Evolutionary conservation across 2,329 filamentous ascomycete species (phyloP).

Genomic region (Diaporthe aspalathi): DNA sequence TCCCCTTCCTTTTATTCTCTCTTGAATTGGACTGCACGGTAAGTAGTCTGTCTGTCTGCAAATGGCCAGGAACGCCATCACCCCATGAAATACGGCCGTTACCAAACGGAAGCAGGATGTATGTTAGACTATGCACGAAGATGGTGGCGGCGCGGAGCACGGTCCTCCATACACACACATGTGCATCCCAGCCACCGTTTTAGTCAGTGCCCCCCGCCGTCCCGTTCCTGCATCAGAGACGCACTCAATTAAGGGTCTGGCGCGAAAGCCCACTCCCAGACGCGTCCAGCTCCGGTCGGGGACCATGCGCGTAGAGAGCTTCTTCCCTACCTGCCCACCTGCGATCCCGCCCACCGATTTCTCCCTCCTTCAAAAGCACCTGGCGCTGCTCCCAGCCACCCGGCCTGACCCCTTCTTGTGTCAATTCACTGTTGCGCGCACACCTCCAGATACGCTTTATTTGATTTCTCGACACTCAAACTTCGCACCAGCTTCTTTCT

Average conservation of each 20-base stretch:
- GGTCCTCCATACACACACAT: no score
- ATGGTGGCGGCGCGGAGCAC: constrained; percentile 12
- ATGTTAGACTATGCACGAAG: neutral
- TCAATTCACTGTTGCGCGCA: neutral
- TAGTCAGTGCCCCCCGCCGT: neutral
- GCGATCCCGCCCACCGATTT: constrained; percentile 1
- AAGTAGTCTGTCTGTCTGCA: neutral
- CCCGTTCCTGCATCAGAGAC: neutral
- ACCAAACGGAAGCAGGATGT: neutral
- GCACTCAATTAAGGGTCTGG: constrained; percentile 28
- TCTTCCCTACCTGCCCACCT: constrained; percentile 32
- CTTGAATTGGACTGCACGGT: no score
- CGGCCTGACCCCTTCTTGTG: neutral
- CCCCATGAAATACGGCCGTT: neutral
- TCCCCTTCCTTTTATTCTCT: no score
- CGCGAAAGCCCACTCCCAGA: constrained; percentile 34
- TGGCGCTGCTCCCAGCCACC: constrained; percentile 14
- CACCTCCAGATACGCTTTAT: neutral
- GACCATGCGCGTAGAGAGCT: constrained; percentile 31
- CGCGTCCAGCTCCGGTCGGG: constrained; percentile 22
- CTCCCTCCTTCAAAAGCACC: constrained; percentile 17
- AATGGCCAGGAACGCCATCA: neutral
- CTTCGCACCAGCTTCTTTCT: neutral
- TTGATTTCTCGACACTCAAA: constrained; percentile 1
- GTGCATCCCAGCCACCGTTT: constrained; percentile 20